A percentile compares a stretch with the other conserved stretches of the same genome.
phyloP scores from a whole-genome alignment of 116 monocot genomes.

The Cymodocea nodosa region DNA sequence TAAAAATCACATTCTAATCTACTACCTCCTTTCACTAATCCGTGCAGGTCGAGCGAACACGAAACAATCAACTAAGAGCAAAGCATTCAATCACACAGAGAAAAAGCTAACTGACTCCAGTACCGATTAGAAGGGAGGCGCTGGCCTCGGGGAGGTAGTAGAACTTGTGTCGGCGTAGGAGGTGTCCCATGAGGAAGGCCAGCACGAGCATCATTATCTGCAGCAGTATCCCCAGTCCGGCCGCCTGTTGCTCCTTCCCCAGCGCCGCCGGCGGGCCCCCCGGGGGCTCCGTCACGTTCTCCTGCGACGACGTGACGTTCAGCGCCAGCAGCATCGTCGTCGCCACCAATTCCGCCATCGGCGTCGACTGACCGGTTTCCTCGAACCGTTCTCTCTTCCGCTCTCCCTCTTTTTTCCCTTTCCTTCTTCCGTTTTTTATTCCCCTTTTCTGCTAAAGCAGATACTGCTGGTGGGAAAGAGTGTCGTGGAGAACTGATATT shows the following conservation, averaged over 20 bases:
- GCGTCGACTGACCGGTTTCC: no score
- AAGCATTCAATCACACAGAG: background rate
- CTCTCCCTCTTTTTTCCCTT: no score
- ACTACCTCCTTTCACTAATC: no score
- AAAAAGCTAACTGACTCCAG: background rate
- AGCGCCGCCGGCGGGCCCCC: constrained; percentile 16
- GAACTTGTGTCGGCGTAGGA: constrained; percentile 74
- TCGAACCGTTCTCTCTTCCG: no score
- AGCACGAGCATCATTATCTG: constrained; percentile 97
- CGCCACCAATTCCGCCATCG: background rate
- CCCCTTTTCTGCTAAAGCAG: no score
- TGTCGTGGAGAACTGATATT: no score
- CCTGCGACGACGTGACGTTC: constrained; percentile 48
- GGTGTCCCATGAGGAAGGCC: constrained; percentile 78
- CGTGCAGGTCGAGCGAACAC: no score
- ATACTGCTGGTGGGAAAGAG: no score
- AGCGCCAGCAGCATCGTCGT: constrained; percentile 16
- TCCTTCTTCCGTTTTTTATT: no score
- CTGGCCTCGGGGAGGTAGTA: constrained; percentile 97
- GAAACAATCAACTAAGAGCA: no score
- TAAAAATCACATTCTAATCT: no score
- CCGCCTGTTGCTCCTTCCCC: constrained; percentile 92
- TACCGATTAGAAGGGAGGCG: constrained; percentile 91
- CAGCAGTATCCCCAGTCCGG: constrained; percentile 79
- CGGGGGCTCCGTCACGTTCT: constrained; percentile 42